Conservation (phyloP, 257 asterid genomes). For the Perilla frutescens region DNA sequence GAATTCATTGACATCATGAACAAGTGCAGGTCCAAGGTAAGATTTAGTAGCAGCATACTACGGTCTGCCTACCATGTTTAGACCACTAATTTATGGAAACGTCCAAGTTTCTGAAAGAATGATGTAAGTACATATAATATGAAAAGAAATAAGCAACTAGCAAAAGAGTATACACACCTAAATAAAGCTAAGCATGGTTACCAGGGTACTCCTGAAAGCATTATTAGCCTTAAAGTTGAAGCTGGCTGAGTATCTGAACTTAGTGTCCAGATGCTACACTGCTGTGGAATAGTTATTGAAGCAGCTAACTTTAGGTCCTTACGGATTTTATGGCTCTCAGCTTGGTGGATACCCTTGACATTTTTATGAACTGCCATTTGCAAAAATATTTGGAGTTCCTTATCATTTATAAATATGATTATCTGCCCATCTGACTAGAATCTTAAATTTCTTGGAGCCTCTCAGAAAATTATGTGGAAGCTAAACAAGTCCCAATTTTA, state of each 20-base stretch:
- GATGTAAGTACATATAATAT: not conserved
- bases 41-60: constrained; percentile 31
- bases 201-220: not conserved
- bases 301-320: constrained; percentile 28
- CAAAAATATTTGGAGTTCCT: constrained; percentile 21
- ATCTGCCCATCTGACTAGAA: no score
- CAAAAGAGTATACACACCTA: not conserved
- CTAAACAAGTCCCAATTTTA: not conserved
- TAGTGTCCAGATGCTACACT: no score
- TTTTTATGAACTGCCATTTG: constrained; percentile 23
- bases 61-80: constrained; percentile 16
- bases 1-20: constrained; percentile 99
- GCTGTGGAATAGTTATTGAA: constrained; percentile 34
- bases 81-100: constrained; percentile 6
- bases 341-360: constrained; percentile 29
- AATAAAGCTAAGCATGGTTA: constrained; percentile 25
- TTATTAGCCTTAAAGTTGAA: no score
- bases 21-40: constrained; percentile 99
- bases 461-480: no score
- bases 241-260: no score
- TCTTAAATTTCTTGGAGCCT: no score
- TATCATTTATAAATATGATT: constrained; percentile 18
- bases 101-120: not conserved
- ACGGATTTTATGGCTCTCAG: constrained; percentile 8
- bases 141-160: not conserved